Evolutionary conservation across 1,139 yeast genomes (phyloP), one percentile per base, ranked within the genome.

Genomic region (Hansenula sp.): DNA sequence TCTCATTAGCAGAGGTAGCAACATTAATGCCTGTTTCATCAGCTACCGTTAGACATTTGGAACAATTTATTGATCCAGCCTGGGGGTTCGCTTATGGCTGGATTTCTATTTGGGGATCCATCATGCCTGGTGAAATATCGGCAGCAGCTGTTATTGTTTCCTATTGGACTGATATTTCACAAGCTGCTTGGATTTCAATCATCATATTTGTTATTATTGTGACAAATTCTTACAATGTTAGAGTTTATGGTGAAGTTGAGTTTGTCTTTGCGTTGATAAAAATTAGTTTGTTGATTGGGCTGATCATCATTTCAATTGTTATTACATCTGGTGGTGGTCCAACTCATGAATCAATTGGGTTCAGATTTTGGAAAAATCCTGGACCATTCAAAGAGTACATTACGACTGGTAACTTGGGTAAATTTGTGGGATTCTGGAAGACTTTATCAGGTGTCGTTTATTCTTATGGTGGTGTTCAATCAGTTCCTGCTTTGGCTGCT

Each of bases 31-130:
- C 67, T 10, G 55, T 54, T 7, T 59, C 64, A 7, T 53, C 55
- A 10, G 53, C 56, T 5, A 51, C 54, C 39, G 54, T 61, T n/a
- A 48, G 50, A 21, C 65, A 62, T 36, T 46, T 61, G 3, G 61
- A 51, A 28, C 57, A 53, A 37, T 36, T 71, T 62, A 70, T 74
- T 28, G 82, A 77, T 61, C 81, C 79, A 40, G 81, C 91, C 1
- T 69, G 81, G 50, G 90, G 85, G 55, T 81, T 83, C 52, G 83
- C 85, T 51, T 77, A 83, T 16, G 84, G 88, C 12, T 79, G 86
- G 75, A 84, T 85, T 62, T 85, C 82, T 58, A 82, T 80, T 72
- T 47, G 68, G 70, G 68, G 77, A 71, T 29, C 68, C 35, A 59
- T 63, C 43, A 66, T 84, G 40, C 71, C 87, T 40, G 81, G 83